phyloP scores from a whole-genome alignment of 306 rosid species.

The Cajanus cajan region DNA sequence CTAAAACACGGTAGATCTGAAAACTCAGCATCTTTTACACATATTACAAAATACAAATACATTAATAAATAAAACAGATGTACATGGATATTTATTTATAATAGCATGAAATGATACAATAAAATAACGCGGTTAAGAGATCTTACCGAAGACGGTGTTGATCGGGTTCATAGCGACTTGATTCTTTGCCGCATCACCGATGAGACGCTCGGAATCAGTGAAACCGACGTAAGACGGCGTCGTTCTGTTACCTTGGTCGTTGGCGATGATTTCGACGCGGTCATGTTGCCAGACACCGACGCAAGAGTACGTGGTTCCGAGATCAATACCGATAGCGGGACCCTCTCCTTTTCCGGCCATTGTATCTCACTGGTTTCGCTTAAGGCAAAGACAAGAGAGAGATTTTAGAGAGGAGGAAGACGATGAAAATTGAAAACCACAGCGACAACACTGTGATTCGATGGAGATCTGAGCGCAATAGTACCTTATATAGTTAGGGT shows the following conservation, averaged over 20 bases:
- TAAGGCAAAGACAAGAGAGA: background rate
- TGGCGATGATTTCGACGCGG: slow-evolving; percentile 5
- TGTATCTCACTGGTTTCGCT: background rate
- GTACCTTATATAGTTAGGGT: background rate
- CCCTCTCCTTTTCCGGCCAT: slow-evolving; percentile 2
- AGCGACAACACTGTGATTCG: background rate
- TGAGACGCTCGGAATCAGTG: background rate
- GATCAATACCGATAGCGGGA: background rate
- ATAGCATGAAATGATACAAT: background rate
- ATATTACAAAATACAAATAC: background rate
- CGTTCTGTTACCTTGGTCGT: background rate
- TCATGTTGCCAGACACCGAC: background rate
- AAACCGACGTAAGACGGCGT: slow-evolving; percentile 4
- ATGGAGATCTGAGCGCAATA: background rate
- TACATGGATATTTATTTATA: background rate
- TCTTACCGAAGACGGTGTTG: slow-evolving; percentile 5
- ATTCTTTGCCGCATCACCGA: background rate
- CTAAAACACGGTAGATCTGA: background rate
- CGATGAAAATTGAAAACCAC: background rate
- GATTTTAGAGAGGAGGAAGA: background rate
- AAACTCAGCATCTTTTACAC: background rate
- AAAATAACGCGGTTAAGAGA: background rate
- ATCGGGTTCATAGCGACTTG: slow-evolving; percentile 10
- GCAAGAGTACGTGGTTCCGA: background rate
- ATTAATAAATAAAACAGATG: background rate